A percentile compares a stretch with the other conserved stretches of the same genome.
phyloP scores from a whole-genome alignment of 2,329 filamentous ascomycete species.

The Ceratocystis destructans region DNA sequence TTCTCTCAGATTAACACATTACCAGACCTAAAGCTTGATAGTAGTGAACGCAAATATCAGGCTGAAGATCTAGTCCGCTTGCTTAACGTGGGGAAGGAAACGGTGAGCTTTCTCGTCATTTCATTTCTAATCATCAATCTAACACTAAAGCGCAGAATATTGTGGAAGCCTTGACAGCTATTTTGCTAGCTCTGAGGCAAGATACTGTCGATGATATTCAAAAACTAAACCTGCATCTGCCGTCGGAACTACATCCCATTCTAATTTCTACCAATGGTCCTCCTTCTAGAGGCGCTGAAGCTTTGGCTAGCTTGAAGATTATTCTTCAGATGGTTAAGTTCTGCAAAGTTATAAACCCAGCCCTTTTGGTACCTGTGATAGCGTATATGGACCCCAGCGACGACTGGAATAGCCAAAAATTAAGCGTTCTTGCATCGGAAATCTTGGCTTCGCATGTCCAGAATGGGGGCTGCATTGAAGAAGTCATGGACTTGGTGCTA shows the following conservation, averaged over 20 bases:
- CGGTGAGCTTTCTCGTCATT: neutral
- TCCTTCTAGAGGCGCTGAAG: neutral
- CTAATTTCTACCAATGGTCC: neutral
- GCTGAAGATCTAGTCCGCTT: neutral
- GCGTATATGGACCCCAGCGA: slow-evolving; percentile 3
- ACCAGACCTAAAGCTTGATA: neutral
- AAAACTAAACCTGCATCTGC: neutral
- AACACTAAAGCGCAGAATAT: neutral
- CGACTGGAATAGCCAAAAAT: neutral
- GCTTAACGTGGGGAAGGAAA: neutral
- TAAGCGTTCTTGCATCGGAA: neutral
- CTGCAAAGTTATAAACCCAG: neutral
- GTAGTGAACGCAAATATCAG: neutral
- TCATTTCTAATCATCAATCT: neutral
- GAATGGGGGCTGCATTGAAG: neutral
- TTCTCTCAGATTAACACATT: neutral
- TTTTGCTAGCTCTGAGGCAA: neutral
- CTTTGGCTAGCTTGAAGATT: neutral
- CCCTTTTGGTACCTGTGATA: neutral
- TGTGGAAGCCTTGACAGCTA: neutral
- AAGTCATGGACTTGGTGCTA: slow-evolving; percentile 11
- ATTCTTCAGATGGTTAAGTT: neutral
- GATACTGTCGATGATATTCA: neutral
- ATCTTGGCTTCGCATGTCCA: neutral
- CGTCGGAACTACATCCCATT: neutral